Base-by-base conservation (phyloP, 2,329 filamentous ascomycete species). In the Nemania sp. region DNA sequence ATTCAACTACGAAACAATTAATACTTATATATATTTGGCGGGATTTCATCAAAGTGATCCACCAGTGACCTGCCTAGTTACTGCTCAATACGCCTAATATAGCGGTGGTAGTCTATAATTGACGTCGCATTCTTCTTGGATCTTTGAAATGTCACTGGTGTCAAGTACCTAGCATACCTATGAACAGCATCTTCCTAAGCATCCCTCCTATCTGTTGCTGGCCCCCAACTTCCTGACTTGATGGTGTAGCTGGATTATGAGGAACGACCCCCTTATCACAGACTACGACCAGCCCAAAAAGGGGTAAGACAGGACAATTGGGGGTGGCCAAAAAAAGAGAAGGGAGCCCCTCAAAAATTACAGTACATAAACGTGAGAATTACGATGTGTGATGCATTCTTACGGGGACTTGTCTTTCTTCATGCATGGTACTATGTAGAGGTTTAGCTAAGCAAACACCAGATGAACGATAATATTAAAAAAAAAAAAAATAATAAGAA, bases 171-270 rank as follows among this genome's bases (percentile, higher is more conserved):
- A 34, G 41, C 49, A 53, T 56, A 45, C n/a, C n/a, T n/a, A n/a
- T n/a, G n/a, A n/a, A n/a, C n/a, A n/a, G n/a, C n/a, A n/a, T n/a
- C n/a, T 30, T 41, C 43, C 33, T 11, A 34, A 46, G 19, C 28
- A 34, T 37, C 26, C 9, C 28, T 15, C 24, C 15, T 23, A 20
- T 31, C 12, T 33, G 19, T n/a, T 36, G 22, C n/a, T 31, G 36
- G 44, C 54, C 54, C 54, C 54, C 49, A 56, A 49, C 49, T 53
- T 53, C 44, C 49, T n/a, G 30, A 20, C 48, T 48, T 30, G 48
- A 48, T 22, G 46, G 41, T 50, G n/a, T 14, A 17, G 20, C 24
- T 33, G 9, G 20, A n/a, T 7, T 20, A 28, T 39, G 22, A 20
- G 45, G 26, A 54, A 30, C n/a, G 36, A 42, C n/a, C n/a, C n/a